Conservation (phyloP, 129 eudicot species). For the Oenanthe sinensis region DNA sequence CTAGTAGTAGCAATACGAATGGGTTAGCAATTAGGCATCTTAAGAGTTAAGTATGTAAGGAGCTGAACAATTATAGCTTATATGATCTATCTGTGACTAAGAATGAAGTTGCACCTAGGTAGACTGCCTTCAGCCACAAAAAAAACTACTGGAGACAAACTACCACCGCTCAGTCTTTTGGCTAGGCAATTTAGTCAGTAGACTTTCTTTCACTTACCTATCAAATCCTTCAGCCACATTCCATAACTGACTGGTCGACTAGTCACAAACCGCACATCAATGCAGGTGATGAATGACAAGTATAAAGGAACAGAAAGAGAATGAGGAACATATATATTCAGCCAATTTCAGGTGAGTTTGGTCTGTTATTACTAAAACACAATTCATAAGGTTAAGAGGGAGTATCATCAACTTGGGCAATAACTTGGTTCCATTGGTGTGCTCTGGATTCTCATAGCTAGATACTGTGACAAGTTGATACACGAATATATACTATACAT, state of each 20-base stretch:
- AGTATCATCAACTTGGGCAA: background rate
- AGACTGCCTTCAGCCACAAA: background rate
- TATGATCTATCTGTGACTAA: background rate
- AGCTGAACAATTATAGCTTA: background rate
- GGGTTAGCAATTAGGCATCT: background rate
- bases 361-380: background rate
- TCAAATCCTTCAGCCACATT: background rate
- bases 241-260: background rate
- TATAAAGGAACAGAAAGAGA: background rate
- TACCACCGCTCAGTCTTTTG: background rate
- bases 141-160: background rate
- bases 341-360: background rate
- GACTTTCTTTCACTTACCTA: background rate
- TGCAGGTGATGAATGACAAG: background rate
- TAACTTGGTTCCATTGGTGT: background rate
- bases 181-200: background rate
- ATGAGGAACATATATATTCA: background rate
- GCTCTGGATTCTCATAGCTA: background rate
- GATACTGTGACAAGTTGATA: too few relatives aligned
- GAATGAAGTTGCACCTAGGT: background rate
- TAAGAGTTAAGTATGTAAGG: background rate
- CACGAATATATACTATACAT: background rate
- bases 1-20: background rate
- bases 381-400: too few relatives aligned
- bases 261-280: background rate